Percentiles rank a stretch among this genome's conserved stretches.
These are phyloP conservation scores for Talaromyces wortmannii DNA, from an alignment of 495 filamentous ascomycete species.

Conservation along the genomic window DNA sequence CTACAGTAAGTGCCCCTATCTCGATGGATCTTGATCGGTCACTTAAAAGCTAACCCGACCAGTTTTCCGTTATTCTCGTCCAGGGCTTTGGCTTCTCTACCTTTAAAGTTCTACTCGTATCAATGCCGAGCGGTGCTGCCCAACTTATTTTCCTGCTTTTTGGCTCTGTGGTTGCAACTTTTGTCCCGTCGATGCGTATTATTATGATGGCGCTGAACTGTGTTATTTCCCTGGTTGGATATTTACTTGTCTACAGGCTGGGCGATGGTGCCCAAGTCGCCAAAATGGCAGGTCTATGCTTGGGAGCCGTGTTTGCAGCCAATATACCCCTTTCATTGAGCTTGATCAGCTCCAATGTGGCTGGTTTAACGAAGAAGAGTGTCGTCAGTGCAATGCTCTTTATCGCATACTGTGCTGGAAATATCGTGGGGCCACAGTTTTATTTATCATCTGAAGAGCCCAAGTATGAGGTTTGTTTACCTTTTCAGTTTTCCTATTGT, in stretches of 20 bases:
- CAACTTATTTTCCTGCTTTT: conserved; percentile 29
- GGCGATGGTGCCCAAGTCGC: conserved; percentile 44
- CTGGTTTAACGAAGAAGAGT: conserved; percentile 60
- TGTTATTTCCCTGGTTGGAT: conserved; percentile 39
- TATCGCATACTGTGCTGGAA: conserved; percentile 29
- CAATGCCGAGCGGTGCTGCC: conserved; percentile 31
- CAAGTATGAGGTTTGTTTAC: conserved; percentile 18
- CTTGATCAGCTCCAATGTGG: conserved; percentile 53
- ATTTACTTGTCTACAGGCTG: conserved; percentile 52
- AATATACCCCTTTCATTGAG: conserved; percentile 50
- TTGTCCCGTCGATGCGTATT: conserved; percentile 19
- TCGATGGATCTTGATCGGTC: conserved; percentile 9
- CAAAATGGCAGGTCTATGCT: conserved; percentile 46
- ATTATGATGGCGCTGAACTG: conserved; percentile 27
- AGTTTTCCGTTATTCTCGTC: conserved; percentile 36
- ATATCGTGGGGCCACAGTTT: conserved; percentile 33
- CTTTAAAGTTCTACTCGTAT: conserved; percentile 28
- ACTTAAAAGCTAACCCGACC: background rate
- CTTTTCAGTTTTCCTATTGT: background rate
- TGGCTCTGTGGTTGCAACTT: conserved; percentile 21
- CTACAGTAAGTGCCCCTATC: conserved; percentile 19
- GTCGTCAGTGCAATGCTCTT: conserved; percentile 33
- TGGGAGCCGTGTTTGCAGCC: conserved; percentile 43
- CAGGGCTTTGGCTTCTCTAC: conserved; percentile 32
- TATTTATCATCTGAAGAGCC: conserved; percentile 25